Base-by-base conservation (phyloP, 306 rosid genomes). In the Hippophae rhamnoides region DNA sequence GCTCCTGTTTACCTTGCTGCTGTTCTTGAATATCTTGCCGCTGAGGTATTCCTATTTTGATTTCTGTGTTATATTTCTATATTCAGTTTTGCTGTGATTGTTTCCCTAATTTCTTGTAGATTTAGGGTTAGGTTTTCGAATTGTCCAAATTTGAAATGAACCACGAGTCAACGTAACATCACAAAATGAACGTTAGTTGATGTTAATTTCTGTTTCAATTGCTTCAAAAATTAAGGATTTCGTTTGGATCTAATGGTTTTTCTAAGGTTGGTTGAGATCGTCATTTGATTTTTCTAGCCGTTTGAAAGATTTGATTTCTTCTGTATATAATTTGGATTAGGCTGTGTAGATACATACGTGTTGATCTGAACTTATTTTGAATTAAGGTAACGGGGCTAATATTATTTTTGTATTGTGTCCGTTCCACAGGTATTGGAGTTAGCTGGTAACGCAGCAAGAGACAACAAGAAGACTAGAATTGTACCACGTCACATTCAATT, bases 1-100 rank as follows among this genome's bases (percentile, higher is more conserved):
- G 95, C 97, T 58, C 97, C 97, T 1, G 97, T 90, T 0, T 87
- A 90, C 52, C 96, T 90, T 9, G 90, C 97, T 1, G 95, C 94
- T 7, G 95, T 90, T 5, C 94, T 90, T 0, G 97, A 90, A 57
- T 90, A 90, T 68, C 90, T 90, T 0, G 96, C 97, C 0, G 95
- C 96, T 0, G 98, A 90, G 89, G 98, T 87, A 65, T 47, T 6
- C 8, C 6, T 13, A 6, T 1, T 50, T 0, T 10, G 57, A 56
- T 49, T 14, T 58, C 0, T 47, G 8, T 18, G 14, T 27, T 9
- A 6, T 4, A 14, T 5, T 0, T 8, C 0, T 46, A 69, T 41
- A 0, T 63, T 7, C 47, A 0, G 43, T n/a, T 12, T 2, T 44
- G 11, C 13, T 42, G 1, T 10, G 12, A 3, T 13, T 0, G 47